Conservation (phyloP, 768 basidiomycete species). For the Panellus pusillus region DNA sequence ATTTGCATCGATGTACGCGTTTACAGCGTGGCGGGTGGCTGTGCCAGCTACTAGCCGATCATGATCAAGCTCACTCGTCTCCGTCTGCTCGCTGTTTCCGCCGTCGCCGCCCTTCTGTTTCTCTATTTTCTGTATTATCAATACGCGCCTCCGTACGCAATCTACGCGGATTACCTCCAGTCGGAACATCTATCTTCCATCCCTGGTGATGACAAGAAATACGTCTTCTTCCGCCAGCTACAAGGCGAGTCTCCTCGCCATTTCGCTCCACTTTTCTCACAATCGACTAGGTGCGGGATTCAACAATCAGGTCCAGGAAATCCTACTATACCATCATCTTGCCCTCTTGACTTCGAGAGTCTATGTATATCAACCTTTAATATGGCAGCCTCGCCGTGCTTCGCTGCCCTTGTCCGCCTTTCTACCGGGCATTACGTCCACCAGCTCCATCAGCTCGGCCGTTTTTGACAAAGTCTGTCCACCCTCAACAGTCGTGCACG, state of each 20-base stretch:
- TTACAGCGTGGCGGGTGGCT: too few relatives aligned
- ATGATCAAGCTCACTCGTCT: slow-evolving; percentile 7
- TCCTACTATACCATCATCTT: slow-evolving; percentile 46
- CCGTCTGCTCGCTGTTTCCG: slow-evolving; percentile 18
- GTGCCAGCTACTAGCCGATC: too few relatives aligned
- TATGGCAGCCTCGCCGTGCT: slow-evolving; percentile 45
- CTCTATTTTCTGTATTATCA: slow-evolving; percentile 34
- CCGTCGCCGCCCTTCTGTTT: slow-evolving; percentile 16
- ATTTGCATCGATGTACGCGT: too few relatives aligned
- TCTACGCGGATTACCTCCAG: slow-evolving; percentile 35
- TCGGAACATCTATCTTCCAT: slow-evolving; percentile 33
- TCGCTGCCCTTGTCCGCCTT: slow-evolving; percentile 45
- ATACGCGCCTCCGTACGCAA: slow-evolving; percentile 35
- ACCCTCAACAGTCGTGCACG: slow-evolving; percentile 35
- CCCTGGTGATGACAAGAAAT: slow-evolving; percentile 33
- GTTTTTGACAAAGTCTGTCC: slow-evolving; percentile 43
- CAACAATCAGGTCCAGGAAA: slow-evolving; percentile 52
- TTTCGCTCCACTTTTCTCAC: too few relatives aligned
- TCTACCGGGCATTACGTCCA: slow-evolving; percentile 36
- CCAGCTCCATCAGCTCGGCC: slow-evolving; percentile 35
- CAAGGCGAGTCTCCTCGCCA: slow-evolving; percentile 28
- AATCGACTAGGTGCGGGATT: slow-evolving; percentile 35
- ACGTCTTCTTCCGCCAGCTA: slow-evolving; percentile 45
- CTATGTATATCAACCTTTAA: slow-evolving; percentile 46
- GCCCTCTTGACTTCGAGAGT: slow-evolving; percentile 38